phyloP scores from a whole-genome alignment of 371 early-diverging fungal genomes.

The Coemansia sp. region DNA sequence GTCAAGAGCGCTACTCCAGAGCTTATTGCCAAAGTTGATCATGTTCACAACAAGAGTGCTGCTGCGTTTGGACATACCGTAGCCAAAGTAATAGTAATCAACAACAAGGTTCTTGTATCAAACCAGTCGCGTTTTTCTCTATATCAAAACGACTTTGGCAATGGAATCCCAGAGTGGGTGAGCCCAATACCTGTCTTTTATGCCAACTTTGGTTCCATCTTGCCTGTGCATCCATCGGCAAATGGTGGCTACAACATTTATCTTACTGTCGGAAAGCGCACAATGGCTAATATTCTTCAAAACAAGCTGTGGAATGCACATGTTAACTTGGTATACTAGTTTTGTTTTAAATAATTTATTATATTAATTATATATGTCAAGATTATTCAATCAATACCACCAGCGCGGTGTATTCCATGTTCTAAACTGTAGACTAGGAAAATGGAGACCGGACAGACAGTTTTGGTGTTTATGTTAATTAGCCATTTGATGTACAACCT shows the following conservation, averaged over 20 bases:
- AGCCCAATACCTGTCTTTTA: conserved; percentile 7
- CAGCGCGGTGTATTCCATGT: too few relatives aligned
- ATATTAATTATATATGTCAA: too few relatives aligned
- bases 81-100: neutral
- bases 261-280: neutral
- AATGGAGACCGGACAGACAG: too few relatives aligned
- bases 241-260: conserved; percentile 6
- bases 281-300: neutral
- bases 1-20: neutral
- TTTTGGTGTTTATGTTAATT: too few relatives aligned
- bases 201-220: conserved; percentile 15
- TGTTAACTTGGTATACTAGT: neutral
- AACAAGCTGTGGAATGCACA: neutral
- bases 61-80: neutral
- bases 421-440: too few relatives aligned
- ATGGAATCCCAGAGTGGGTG: conserved; percentile 11
- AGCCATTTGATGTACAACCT: too few relatives aligned
- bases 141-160: conserved; percentile 26
- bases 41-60: neutral
- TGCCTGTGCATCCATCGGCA: conserved; percentile 1
- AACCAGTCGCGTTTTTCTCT: conserved; percentile 21
- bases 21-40: neutral
- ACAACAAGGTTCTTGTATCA: neutral
- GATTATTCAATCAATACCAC: too few relatives aligned
- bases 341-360: neutral